These are phyloP conservation scores for Trifolium repens DNA, from an alignment of 306 rosid species.

Conservation along the genomic window DNA sequence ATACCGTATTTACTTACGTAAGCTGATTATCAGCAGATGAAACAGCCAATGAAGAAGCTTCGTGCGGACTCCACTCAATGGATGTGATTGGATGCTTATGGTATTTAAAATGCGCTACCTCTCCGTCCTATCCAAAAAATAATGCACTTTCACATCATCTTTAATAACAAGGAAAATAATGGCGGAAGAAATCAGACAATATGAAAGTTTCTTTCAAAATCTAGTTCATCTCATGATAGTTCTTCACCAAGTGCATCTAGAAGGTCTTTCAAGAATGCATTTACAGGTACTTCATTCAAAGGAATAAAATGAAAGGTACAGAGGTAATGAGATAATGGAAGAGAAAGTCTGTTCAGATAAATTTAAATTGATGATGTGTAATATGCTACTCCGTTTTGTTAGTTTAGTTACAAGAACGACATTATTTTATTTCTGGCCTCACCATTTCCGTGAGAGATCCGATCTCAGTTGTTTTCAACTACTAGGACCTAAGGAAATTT, in stretches of 20 bases:
- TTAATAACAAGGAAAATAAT: conserved; percentile 13
- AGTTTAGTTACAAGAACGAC: no score
- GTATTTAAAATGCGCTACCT: conserved; percentile 86
- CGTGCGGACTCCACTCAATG: conserved; percentile 97
- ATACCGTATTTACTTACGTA: conserved; percentile 63
- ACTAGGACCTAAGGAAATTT: background rate
- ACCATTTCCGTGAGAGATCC: no score
- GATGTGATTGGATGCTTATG: conserved; percentile 90
- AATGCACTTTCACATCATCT: conserved; percentile 36
- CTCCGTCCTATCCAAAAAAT: conserved; percentile 63
- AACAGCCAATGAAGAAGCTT: conserved; percentile 87
- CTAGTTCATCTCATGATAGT: conserved; percentile 9
- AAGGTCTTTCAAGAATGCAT: conserved; percentile 5
- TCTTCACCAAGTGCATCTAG: conserved; percentile 24
- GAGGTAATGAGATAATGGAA: background rate
- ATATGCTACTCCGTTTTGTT: no score
- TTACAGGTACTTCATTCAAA: conserved; percentile 28
- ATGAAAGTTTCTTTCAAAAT: conserved; percentile 13
- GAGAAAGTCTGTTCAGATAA: conserved; percentile 8
- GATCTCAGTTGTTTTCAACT: no score
- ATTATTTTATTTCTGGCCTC: no score
- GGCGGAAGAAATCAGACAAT: conserved; percentile 21
- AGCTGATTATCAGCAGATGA: conserved; percentile 93
- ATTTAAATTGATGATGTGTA: conserved; percentile 4
- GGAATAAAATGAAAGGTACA: background rate